A percentile compares a stretch with the other conserved stretches of the same genome.
These are phyloP conservation scores for Myxozyma sirexii DNA, from an alignment of 805 yeast species.

Conservation along the genomic window DNA sequence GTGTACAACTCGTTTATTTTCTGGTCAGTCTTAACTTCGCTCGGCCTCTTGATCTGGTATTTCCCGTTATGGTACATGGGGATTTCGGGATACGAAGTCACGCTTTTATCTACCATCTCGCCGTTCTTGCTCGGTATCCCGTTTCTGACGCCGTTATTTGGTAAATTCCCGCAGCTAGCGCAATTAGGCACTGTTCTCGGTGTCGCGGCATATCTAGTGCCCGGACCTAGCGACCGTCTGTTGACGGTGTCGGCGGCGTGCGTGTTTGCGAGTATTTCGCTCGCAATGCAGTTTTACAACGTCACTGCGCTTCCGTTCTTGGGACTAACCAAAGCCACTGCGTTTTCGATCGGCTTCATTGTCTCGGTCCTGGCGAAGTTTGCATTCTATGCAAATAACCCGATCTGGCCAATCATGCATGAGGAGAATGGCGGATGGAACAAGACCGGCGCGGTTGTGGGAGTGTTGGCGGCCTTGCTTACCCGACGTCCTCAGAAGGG, in stretches of 20 bases:
- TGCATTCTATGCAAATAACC: conserved; percentile 81
- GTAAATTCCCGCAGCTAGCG: conserved; percentile 55
- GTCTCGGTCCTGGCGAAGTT: conserved; percentile 74
- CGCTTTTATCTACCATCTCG: conserved; percentile 58
- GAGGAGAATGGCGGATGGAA: conserved; percentile 84
- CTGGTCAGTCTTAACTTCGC: conserved; percentile 82
- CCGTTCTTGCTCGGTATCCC: conserved; percentile 60
- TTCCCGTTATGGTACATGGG: conserved; percentile 99
- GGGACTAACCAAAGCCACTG: conserved; percentile 51
- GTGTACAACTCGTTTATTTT: conserved; percentile 65
- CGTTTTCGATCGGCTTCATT: conserved; percentile 72
- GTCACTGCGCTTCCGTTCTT: conserved; percentile 41
- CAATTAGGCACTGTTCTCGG: conserved; percentile 62
- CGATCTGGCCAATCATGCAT: conserved; percentile 95
- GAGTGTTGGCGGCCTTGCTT: conserved; percentile 55
- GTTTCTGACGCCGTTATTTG: conserved; percentile 47
- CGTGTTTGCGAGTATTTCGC: conserved; percentile 60
- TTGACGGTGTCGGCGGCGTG: conserved; percentile 67
- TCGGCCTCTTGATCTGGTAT: conserved; percentile 87
- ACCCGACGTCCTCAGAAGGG: conserved; percentile 50
- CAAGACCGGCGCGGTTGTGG: conserved; percentile 64
- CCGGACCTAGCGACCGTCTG: conserved; percentile 71
- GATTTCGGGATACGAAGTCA: conserved; percentile 88
- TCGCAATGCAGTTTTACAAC: conserved; percentile 45
- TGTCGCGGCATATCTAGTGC: conserved; percentile 71